Evolutionary conservation across 768 basidiomycete genomes (phyloP).

Genomic region (Polyporus arcularius): DNA sequence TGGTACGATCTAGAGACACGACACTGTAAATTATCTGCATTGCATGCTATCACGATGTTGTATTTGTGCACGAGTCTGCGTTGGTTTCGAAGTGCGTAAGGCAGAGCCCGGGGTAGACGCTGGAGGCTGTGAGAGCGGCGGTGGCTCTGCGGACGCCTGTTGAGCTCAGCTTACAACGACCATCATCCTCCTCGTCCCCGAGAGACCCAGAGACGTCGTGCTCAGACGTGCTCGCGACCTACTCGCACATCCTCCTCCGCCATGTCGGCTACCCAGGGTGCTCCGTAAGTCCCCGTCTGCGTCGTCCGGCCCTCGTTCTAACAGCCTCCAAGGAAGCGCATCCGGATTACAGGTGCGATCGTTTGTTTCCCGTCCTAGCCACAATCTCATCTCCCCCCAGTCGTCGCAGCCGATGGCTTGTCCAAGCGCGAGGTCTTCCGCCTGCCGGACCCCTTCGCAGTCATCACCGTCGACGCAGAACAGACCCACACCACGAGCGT

Average conservation of each 20-base stretch:
- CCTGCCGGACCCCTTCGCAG: conserved; percentile 96
- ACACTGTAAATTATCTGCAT: too few species aligned
- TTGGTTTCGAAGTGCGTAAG: too few species aligned
- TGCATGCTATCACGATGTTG: too few species aligned
- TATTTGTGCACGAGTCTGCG: too few species aligned
- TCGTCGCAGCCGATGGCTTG: conserved; percentile 93
- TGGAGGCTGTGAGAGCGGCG: conserved; percentile 13
- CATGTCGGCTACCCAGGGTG: conserved; percentile 32
- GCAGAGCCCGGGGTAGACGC: not conserved
- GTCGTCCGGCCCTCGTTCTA: not conserved
- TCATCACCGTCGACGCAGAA: conserved; percentile 97
- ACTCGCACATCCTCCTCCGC: not conserved
- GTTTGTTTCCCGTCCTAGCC: not conserved
- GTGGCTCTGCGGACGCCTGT: not conserved
- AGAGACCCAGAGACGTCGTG: too few species aligned
- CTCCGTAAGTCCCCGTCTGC: conserved; percentile 25
- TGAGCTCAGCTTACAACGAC: not conserved
- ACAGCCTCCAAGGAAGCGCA: conserved; percentile 55
- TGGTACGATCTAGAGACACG: too few species aligned
- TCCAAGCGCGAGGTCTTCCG: conserved; percentile 96
- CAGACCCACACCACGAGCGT: conserved; percentile 97
- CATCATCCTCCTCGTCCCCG: not conserved
- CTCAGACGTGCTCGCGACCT: too few species aligned
- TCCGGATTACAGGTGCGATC: conserved; percentile 70
- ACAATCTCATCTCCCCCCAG: conserved; percentile 40